Conservation (phyloP, 2,329 filamentous ascomycete species). For the Xylaria sp. region DNA sequence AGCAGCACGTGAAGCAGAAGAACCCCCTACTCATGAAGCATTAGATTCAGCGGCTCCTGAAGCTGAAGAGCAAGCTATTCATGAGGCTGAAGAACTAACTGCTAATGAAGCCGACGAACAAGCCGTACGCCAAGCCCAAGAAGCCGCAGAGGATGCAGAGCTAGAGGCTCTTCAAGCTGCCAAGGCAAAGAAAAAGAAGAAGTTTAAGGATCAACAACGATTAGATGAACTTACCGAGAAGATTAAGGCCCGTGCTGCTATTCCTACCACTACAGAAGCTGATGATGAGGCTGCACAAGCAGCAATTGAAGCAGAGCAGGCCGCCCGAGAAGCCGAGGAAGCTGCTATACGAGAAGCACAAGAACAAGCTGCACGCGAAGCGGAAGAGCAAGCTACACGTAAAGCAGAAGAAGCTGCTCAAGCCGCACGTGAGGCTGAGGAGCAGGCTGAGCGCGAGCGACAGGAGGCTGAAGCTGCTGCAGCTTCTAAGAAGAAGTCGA, state of each 20-base stretch:
- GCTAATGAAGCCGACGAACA: constrained; percentile 34
- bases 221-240: constrained; percentile 32
- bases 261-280: background rate
- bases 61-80: constrained; percentile 29
- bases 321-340: constrained; percentile 36
- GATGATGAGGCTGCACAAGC: constrained; percentile 39
- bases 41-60: constrained; percentile 27
- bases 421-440: constrained; percentile 45
- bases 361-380: constrained; percentile 27
- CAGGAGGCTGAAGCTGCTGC: constrained; percentile 48
- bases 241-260: constrained; percentile 25
- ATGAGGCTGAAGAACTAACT: constrained; percentile 43
- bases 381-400: constrained; percentile 36
- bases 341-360: constrained; percentile 1
- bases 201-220: constrained; percentile 20
- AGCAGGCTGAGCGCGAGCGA: constrained; percentile 44
- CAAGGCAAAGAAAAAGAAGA: constrained; percentile 23
- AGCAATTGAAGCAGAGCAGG: constrained; percentile 41
- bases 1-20: constrained; percentile 30
- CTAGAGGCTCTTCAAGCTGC: constrained; percentile 8
- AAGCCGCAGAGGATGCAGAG: constrained; percentile 42
- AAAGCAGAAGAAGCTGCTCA: constrained; percentile 34
- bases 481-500: constrained; percentile 51
- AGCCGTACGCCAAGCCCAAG: constrained; percentile 43
- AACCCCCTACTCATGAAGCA: constrained; percentile 29